phyloP scores from a whole-genome alignment of 106 monocot genomes.

The Dendrobium officinale region DNA sequence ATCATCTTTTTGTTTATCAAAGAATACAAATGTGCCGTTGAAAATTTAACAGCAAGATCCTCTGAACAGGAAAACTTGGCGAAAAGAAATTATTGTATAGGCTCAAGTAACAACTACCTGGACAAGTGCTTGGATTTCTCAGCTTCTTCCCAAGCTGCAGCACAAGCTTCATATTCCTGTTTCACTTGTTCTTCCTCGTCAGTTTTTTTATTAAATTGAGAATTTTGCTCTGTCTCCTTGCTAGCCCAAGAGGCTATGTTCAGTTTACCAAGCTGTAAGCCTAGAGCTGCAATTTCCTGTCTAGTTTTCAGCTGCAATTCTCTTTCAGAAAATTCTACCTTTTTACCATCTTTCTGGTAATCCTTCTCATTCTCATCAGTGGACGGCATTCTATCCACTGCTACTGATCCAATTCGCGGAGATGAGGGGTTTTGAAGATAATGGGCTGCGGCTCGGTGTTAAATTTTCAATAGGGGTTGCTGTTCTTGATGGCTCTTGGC shows the following conservation, averaged over 20 bases:
- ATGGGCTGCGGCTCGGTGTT: constrained; percentile 53
- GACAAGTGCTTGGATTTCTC: constrained; percentile 66
- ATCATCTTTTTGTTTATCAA: too few relatives aligned
- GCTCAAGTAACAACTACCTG: constrained; percentile 32
- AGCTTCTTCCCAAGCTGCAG: constrained; percentile 71
- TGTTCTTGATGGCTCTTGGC: constrained; percentile 85
- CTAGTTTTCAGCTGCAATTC: constrained; percentile 68
- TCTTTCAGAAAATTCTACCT: constrained; percentile 36
- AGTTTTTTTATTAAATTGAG: constrained; percentile 10
- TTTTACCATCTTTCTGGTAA: constrained; percentile 14
- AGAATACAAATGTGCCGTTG: neutral
- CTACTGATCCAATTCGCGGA: constrained; percentile 36
- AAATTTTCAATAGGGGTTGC: constrained; percentile 56
- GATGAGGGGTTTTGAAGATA: constrained; percentile 48
- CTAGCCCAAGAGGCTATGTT: constrained; percentile 94
- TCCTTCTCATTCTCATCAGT: constrained; percentile 5
- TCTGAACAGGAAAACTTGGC: neutral
- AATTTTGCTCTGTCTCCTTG: constrained; percentile 10
- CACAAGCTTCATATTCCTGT: constrained; percentile 45
- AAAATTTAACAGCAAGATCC: neutral
- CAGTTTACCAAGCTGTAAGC: constrained; percentile 79
- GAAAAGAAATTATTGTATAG: neutral
- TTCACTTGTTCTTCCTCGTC: constrained; percentile 21
- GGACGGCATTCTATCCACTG: constrained; percentile 18
- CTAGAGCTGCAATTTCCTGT: constrained; percentile 73